Evolutionary conservation across 345 rosid genomes (phyloP), one percentile per base, ranked within the genome.

Genomic region (Salix exigua): DNA sequence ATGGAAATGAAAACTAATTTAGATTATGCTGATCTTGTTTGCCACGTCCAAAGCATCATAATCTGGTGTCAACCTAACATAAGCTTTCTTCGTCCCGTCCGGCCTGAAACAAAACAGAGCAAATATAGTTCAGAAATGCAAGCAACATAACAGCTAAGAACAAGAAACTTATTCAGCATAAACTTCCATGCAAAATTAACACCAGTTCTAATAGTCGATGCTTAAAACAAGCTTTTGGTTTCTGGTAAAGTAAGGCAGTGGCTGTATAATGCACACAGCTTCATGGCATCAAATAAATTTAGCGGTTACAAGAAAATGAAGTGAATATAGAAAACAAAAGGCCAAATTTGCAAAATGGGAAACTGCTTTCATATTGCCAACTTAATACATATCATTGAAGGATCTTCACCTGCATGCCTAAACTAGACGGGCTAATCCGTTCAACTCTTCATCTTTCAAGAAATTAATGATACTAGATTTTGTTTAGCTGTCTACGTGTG

Each of bases 31-130:
- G 44, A 95, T 95, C 82, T 95, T 95, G 91, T 93, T 95, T 40
- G 99, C 99, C 18, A 92, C 96, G 60, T 91, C 99, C 90, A 95
- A 86, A 25, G 98, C 99, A 81, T 95, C 98, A 7, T 80, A 87
- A 74, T 95, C 99, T 7, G 98, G 97, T 7, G 96, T 90, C 90
- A 95, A 82, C 86, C 99, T 88, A 16, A 95, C 97, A 46, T 89
- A 93, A 0, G 99, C 99, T 84, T 93, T 93, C 91, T 95, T 93
- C 0, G 94, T 93, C 16, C 98, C 98, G 83, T 95, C 96, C 4
- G 97, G 98, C 96, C 97, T 90, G 89, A 18, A 75, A 79, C 61
- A 58, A 58, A 26, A 70, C 10, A 18, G 61, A 44, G 23, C 48
- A 55, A n/a, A n/a, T n/a, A 55, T 9, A 55, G 62, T 8, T 55